phyloP scores from a whole-genome alignment of 2,329 filamentous ascomycete species.

The Acephala macrosclerotiorum region DNA sequence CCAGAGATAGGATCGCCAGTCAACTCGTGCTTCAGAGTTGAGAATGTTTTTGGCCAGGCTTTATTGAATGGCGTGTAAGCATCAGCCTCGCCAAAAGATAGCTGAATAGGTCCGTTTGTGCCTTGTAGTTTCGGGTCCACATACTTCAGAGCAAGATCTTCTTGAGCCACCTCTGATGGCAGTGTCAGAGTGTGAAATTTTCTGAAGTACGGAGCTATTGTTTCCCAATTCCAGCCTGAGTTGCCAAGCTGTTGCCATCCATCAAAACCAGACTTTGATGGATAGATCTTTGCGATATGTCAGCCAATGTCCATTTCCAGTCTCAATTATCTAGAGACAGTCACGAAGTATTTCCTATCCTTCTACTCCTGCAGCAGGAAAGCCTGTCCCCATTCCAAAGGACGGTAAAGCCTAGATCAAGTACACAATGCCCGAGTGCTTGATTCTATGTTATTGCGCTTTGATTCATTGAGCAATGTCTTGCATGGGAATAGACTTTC shows the following conservation, averaged over 20 bases:
- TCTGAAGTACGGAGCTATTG: constrained; percentile 20
- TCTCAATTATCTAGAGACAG: no score
- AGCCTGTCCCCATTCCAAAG: no score
- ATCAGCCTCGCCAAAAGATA: constrained; percentile 19
- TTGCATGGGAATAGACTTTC: no score
- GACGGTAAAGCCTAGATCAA: no score
- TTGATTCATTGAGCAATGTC: no score
- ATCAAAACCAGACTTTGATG: constrained; percentile 33
- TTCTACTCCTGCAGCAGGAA: no score
- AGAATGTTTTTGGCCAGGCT: constrained; percentile 22
- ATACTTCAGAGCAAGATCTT: constrained; percentile 6
- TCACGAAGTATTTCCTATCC: no score
- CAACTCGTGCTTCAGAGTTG: constrained; percentile 41
- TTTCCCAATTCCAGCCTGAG: constrained; percentile 48
- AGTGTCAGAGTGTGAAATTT: constrained; percentile 42
- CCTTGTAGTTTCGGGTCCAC: constrained; percentile 18
- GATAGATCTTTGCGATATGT: constrained; percentile 7
- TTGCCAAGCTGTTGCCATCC: constrained; percentile 51
- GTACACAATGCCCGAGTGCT: no score
- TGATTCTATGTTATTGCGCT: no score
- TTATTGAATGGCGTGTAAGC: constrained; percentile 25
- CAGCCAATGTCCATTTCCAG: neutral
- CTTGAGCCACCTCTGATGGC: neutral
- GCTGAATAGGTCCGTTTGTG: constrained; percentile 24
- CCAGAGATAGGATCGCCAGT: constrained; percentile 47